Conservation (phyloP, 2,329 filamentous ascomycete genomes). For the Dryadomyces quercivorus region DNA sequence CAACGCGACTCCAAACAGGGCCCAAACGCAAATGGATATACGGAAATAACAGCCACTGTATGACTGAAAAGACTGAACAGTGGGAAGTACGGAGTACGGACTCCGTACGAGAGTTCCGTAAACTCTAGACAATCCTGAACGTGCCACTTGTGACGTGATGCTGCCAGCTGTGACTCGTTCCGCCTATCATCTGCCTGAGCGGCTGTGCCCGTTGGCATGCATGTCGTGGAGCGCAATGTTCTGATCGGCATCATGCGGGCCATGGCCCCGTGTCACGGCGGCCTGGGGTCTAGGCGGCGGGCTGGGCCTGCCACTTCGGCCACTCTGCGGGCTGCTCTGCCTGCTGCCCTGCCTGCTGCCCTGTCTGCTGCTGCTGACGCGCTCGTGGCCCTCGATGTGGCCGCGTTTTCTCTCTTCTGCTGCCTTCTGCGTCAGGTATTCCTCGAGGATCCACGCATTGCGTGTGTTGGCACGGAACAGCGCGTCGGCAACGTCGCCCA, state of each 20-base stretch:
- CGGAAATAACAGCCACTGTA: too few species aligned
- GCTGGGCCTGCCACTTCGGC: not conserved
- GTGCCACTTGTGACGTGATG: not conserved
- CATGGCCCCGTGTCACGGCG: too few species aligned
- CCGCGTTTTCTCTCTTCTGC: constrained; percentile 30
- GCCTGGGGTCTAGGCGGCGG: not conserved
- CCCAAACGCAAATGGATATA: not conserved
- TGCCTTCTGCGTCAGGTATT: constrained; percentile 56
- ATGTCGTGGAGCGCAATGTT: not conserved
- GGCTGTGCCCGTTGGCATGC: not conserved
- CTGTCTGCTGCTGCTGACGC: too few species aligned
- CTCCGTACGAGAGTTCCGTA: too few species aligned
- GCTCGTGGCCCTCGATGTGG: not conserved
- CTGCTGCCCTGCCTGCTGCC: too few species aligned
- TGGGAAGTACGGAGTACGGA: too few species aligned
- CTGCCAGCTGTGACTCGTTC: too few species aligned
- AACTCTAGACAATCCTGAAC: not conserved
- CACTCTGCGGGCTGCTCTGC: not conserved
- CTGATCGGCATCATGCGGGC: too few species aligned
- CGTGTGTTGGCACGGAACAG: constrained; percentile 63
- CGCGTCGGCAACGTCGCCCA: constrained; percentile 67
- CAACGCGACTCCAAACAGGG: not conserved
- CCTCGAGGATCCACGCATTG: constrained; percentile 46
- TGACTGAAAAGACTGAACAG: too few species aligned
- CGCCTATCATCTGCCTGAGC: not conserved